A percentile compares a stretch with the other conserved stretches of the same genome.
Conservation (phyloP, 768 basidiomycete genomes). For the Strobilomyces dryophilus region DNA sequence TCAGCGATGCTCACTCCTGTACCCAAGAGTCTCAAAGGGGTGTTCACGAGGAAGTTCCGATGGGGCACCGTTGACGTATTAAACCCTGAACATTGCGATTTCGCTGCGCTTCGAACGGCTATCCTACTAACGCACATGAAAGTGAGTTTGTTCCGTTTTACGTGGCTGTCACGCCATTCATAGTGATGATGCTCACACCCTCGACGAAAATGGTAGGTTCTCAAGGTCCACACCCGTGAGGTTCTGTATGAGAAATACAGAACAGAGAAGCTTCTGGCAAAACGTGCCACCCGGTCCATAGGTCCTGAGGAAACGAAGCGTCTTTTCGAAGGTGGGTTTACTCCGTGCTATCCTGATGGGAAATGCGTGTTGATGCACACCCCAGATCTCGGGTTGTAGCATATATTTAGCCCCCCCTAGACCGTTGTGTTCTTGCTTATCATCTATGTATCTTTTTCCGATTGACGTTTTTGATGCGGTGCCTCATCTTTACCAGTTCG, state of each 20-base stretch:
- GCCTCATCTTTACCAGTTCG: neutral
- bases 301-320: conserved; percentile 69
- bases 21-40: conserved; percentile 66
- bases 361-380: conserved; percentile 22
- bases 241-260: conserved; percentile 92
- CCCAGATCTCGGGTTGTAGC: conserved; percentile 46
- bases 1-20: conserved; percentile 40
- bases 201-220: conserved; percentile 43
- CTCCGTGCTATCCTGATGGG: conserved; percentile 16
- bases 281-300: conserved; percentile 77
- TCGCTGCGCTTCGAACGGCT: conserved; percentile 77
- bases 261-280: conserved; percentile 84
- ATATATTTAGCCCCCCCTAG: conserved; percentile 22
- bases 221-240: conserved; percentile 81
- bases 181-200: conserved; percentile 4
- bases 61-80: conserved; percentile 91
- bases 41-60: conserved; percentile 74
- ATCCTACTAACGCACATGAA: conserved; percentile 83
- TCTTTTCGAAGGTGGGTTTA: conserved; percentile 61
- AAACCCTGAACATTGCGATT: conserved; percentile 84
- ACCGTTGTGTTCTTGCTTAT: conserved; percentile 23
- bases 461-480: conserved; percentile 3
- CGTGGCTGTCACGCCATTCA: conserved; percentile 14
- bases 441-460: conserved; percentile 9
- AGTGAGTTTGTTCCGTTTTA: conserved; percentile 40